Evolutionary conservation across 768 basidiomycete species (phyloP).

Genomic region (Lactifluus volemus): DNA sequence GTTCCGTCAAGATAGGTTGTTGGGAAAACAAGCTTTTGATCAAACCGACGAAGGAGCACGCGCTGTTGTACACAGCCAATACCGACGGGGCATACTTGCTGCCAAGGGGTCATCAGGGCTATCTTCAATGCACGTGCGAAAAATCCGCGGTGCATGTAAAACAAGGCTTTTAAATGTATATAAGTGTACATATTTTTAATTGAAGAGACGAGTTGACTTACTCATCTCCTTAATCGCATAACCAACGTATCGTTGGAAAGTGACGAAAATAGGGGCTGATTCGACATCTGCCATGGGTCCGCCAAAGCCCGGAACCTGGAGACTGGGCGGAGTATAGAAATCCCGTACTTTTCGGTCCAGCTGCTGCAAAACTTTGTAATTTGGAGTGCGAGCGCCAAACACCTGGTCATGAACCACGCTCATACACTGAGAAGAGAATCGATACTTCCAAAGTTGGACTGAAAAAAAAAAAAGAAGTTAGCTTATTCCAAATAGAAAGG

Average conservation of each 20-base stretch:
- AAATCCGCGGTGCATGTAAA: conserved; percentile 70
- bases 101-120: conserved; percentile 54
- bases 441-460: conserved; percentile 67
- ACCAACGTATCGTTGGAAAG: conserved; percentile 58
- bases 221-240: conserved; percentile 66
- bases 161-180: conserved; percentile 36
- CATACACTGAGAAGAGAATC: conserved; percentile 52
- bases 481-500: background rate
- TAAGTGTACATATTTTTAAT: background rate
- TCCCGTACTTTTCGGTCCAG: conserved; percentile 58
- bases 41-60: conserved; percentile 58
- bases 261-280: conserved; percentile 45
- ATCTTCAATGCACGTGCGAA: conserved; percentile 61
- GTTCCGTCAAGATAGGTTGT: conserved; percentile 54
- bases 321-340: conserved; percentile 55
- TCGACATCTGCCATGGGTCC: conserved; percentile 34
- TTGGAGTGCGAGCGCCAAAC: conserved; percentile 53
- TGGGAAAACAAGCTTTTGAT: conserved; percentile 57
- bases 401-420: conserved; percentile 59
- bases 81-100: conserved; percentile 63
- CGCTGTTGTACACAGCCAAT: conserved; percentile 59
- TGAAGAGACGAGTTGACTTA: conserved; percentile 25
- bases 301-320: conserved; percentile 56
- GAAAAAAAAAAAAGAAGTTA: conserved; percentile 7
- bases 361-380: conserved; percentile 52